A percentile compares a stretch with the other conserved stretches of the same genome.
phyloP scores from a whole-genome alignment of 179 eudicot genomes.

The Drosera spatulata region DNA sequence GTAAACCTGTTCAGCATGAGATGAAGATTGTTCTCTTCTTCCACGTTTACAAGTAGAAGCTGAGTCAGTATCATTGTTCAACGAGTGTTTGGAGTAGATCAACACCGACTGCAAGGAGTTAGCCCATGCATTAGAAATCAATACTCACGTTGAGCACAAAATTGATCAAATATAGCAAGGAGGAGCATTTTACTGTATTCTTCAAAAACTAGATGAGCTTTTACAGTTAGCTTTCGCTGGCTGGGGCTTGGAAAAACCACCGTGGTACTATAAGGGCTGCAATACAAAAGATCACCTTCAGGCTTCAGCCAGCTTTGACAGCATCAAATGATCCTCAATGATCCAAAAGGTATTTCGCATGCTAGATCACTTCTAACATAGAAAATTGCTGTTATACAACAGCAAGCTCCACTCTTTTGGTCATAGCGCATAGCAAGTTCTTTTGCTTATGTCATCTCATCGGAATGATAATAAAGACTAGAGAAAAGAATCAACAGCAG shows the following conservation, averaged over 20 bases:
- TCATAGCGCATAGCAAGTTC: no score
- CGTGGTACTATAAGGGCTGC: constrained; percentile 79
- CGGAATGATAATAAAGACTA: no score
- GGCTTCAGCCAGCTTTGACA: no score
- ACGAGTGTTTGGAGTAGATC: constrained; percentile 59
- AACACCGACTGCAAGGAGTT: constrained; percentile 65
- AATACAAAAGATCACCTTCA: constrained; percentile 6
- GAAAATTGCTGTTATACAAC: no score
- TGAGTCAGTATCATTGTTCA: constrained; percentile 24
- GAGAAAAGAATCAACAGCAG: no score
- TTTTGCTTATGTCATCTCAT: no score
- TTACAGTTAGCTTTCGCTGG: constrained; percentile 58
- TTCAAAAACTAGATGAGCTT: constrained; percentile 79
- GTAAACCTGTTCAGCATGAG: constrained; percentile 26
- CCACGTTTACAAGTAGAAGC: constrained; percentile 24
- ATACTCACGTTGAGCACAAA: background rate
- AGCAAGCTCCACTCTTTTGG: no score
- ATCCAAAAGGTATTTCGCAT: no score
- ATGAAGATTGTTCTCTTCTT: constrained; percentile 25
- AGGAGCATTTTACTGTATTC: constrained; percentile 49
- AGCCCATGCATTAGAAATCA: constrained; percentile 8
- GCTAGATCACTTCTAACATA: no score
- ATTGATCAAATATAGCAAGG: background rate
- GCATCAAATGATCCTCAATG: no score
- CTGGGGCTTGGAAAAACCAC: constrained; percentile 43